Conservation (phyloP, 2,329 filamentous ascomycete species). For the Neurospora sp. region DNA sequence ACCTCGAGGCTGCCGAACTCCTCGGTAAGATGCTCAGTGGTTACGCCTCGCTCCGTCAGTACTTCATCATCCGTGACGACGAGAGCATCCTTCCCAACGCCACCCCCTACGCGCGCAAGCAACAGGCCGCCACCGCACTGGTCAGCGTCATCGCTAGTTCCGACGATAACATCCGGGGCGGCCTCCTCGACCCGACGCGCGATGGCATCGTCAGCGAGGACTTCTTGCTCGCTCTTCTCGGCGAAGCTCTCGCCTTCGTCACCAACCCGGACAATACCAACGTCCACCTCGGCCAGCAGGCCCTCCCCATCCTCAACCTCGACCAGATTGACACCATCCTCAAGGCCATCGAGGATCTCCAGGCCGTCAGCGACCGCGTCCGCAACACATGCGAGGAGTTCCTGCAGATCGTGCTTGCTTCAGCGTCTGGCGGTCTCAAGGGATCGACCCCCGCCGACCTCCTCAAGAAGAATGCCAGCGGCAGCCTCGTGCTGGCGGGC, state of each 20-base stretch:
- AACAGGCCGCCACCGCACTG: constrained; percentile 65
- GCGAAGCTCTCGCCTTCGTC: constrained; percentile 72
- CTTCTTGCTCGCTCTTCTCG: constrained; percentile 72
- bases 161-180: constrained; percentile 83
- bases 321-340: constrained; percentile 67
- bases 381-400: constrained; percentile 70
- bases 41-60: constrained; percentile 82
- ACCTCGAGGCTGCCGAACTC: constrained; percentile 72
- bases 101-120: constrained; percentile 52
- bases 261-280: constrained; percentile 27
- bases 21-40: constrained; percentile 81
- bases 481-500: constrained; percentile 59
- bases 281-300: constrained; percentile 26
- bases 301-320: constrained; percentile 48
- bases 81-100: constrained; percentile 24
- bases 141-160: constrained; percentile 78
- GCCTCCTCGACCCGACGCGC: constrained; percentile 71
- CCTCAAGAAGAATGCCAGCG: constrained; percentile 41
- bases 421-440: constrained; percentile 49
- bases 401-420: constrained; percentile 64
- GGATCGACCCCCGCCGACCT: constrained; percentile 56
- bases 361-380: constrained; percentile 63
- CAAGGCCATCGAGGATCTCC: constrained; percentile 68
- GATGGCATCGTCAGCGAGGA: constrained; percentile 84
- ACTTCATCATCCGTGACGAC: constrained; percentile 76